Evolutionary conservation across 1,284 basidiomycete species (phyloP), one percentile per base, ranked within the genome.

Genomic region (Fomitopsis palustris): DNA sequence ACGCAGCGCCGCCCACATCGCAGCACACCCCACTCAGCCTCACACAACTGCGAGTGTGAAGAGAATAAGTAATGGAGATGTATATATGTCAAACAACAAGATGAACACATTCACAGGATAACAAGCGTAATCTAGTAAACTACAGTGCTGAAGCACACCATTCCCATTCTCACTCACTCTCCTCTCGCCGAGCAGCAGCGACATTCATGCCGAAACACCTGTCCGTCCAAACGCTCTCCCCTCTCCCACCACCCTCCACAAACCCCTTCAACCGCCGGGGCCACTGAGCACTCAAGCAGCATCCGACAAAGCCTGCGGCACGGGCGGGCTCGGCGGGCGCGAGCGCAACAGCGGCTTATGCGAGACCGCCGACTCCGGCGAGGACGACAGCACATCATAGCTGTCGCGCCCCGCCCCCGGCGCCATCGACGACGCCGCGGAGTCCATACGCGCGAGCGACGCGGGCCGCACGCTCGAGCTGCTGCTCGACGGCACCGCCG

Each of bases 381-480:
- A 74, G 38, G 74, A 74, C 25, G 68, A 70, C 35, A 77, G 67
- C 43, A 74, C 65, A 49, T 74, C 74, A 63, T 77, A 78, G 54
- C 70, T 67, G 39, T 66, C 63, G 42, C 62, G 64, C 53, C 60
- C 65, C 63, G 64, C 65, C 59, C 64, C 61, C 0, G 66, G 61
- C 47, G 68, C 68, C 57, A 67, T 62, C 33, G 69, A 73, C 9
- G 70, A 71, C 52, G 72, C 60, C 56, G 70, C 64, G 31, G 72
- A 70, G 53, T 69, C 58, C 7, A 61, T 64, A 0, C 65, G 61
- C 12, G 61, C 55, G 23, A 60, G 19, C 12, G 57, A 25, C 12
- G 56, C 19, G 2, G 58, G 49, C 2, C 52, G 58, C 8, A 9
- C 19, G 14, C 14, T 38, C 5, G 6, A 17, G 19, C 31, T 23